These are phyloP conservation scores for Rhododendron vialii DNA, from an alignment of 148 eudicot genomes.

Conservation along the genomic window DNA sequence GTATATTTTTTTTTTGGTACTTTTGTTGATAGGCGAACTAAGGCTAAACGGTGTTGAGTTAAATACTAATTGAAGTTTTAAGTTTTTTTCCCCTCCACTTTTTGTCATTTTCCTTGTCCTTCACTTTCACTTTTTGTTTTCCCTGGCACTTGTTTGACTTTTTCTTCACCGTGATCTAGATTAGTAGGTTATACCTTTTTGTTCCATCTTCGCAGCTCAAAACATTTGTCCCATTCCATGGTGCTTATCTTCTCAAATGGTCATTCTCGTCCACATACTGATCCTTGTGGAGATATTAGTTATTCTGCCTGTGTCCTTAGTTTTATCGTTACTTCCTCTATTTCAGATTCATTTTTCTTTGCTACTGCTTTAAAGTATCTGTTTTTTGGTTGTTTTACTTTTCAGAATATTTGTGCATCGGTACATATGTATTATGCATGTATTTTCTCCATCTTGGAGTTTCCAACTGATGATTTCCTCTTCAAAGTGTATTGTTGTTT, in stretches of 20 bases:
- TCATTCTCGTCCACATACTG: not conserved
- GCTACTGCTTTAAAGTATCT: not conserved
- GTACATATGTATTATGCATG: not conserved
- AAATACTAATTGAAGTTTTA: not conserved
- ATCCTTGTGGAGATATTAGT: not conserved
- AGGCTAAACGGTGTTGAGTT: not conserved
- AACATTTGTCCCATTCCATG: not conserved
- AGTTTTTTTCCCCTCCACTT: not conserved
- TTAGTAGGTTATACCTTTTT: not conserved
- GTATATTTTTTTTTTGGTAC: not conserved
- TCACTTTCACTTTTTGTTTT: not conserved
- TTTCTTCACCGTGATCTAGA: not conserved
- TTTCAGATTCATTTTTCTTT: slow-evolving; percentile 1
- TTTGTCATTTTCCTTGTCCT: too few relatives aligned
- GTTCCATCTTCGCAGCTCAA: not conserved
- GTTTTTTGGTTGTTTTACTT: not conserved
- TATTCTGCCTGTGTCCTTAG: not conserved
- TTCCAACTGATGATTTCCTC: slow-evolving; percentile 5
- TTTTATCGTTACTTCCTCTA: not conserved
- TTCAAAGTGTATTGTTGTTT: not conserved
- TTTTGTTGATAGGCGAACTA: not conserved
- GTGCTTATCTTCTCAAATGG: slow-evolving; percentile 5
- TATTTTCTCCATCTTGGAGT: not conserved
- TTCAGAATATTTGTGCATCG: not conserved
- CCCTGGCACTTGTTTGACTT: not conserved